Evolutionary conservation across 495 filamentous ascomycete species (phyloP), one percentile per base, ranked within the genome.

Genomic region (Podospora pseudopauciseta): DNA sequence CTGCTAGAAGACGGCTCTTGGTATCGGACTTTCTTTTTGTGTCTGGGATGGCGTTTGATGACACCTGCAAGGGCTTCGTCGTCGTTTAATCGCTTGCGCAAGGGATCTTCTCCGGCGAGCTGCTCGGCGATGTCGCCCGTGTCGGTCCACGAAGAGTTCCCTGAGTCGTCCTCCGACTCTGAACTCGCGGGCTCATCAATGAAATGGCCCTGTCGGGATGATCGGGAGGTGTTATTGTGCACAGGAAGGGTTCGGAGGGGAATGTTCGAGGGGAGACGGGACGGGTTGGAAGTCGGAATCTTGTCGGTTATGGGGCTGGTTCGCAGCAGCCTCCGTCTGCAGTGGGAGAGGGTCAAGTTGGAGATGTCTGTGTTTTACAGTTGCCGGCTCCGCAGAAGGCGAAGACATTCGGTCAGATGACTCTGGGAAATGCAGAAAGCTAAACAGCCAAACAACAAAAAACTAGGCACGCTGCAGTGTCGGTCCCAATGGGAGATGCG

Each of bases 101-200:
- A 80, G 62, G 92, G 90, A 79, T 96, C 91, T 78, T 95, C 91
- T 69, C 87, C 86, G 79, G 89, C 91, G 64, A 93, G 84, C 84
- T 96, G 94, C 81, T 97, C 93, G 71, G 91, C 91, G 68, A 98
- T 86, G 80, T 97, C 95, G 64, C 93, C 95, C 60, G 93, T 95
- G 75, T 97, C 92, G 75, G 92, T 92, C 93, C 92, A 97, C 32
- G 92, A 94, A 71, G 90, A 92, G 74, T 85, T 26, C 30, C 32
- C 61, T 15, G 61, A 63, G 74, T 74, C 76, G 75, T 75, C 76
- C 64, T 78, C 74, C 53, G 72, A 74, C 32, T 57, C 66, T 4
- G 75, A 74, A 59, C 60, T 72, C 66, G 74, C 72, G 60, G 75
- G 70, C 68, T 75, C 67, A 66, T 74, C 71, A 71, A 61, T 67